A percentile compares a stretch with the other conserved stretches of the same genome.
Conservation (phyloP, 768 basidiomycete species). For the Suillus subalutaceus region DNA sequence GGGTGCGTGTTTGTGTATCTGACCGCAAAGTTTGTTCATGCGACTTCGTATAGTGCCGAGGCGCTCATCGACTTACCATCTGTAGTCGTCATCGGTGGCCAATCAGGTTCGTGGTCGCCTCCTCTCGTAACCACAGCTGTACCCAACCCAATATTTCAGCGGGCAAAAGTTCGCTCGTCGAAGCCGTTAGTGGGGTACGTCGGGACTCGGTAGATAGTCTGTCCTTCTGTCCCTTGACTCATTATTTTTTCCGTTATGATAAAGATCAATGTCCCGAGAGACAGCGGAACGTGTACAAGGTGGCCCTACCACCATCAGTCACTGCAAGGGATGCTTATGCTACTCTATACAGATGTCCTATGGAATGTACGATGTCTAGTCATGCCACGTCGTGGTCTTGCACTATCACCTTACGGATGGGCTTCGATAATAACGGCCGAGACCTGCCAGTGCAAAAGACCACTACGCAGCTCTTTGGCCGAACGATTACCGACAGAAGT, state of each 20-base stretch:
- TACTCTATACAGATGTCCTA: conserved; percentile 31
- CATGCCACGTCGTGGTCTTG: conserved; percentile 35
- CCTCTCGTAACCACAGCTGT: neutral
- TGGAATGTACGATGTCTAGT: conserved; percentile 38
- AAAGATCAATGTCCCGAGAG: conserved; percentile 47
- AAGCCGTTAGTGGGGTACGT: conserved; percentile 50
- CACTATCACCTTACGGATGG: conserved; percentile 47
- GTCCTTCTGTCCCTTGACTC: neutral
- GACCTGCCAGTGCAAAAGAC: conserved; percentile 20
- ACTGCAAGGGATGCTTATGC: neutral
- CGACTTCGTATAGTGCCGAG: conserved; percentile 36
- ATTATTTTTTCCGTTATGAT: neutral
- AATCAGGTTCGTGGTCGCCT: conserved; percentile 41
- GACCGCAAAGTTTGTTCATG: conserved; percentile 1
- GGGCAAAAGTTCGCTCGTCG: conserved; percentile 36
- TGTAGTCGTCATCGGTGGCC: conserved; percentile 55
- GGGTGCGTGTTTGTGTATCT: conserved; percentile 26
- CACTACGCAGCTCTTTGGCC: conserved; percentile 44
- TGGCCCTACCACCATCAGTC: neutral
- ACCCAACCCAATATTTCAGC: conserved; percentile 39
- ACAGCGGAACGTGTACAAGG: conserved; percentile 48
- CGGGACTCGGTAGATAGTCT: conserved; percentile 16
- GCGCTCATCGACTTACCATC: conserved; percentile 51
- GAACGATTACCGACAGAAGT: conserved; percentile 39
- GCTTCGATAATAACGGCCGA: conserved; percentile 36